phyloP scores from a whole-genome alignment of 2,329 filamentous ascomycete species.

The Seiridium cupressi region DNA sequence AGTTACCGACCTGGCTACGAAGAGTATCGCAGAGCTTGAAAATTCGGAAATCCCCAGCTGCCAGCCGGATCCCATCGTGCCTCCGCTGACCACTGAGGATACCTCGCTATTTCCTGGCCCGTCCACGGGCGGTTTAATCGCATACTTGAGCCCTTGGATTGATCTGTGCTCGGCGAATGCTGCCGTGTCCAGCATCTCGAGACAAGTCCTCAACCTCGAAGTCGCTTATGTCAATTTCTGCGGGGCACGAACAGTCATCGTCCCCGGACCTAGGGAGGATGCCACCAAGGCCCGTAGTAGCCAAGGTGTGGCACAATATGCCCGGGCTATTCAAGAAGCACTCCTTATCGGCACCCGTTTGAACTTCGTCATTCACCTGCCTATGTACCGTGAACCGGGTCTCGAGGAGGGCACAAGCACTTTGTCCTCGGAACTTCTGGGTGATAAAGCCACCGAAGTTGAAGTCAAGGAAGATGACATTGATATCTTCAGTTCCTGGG shows the following conservation, averaged over 20 bases:
- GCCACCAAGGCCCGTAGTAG: conserved; percentile 49
- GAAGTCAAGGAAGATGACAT: conserved; percentile 42
- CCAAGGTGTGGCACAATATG: conserved; percentile 69
- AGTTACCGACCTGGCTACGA: conserved; percentile 60
- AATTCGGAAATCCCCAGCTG: conserved; percentile 43
- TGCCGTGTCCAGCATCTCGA: conserved; percentile 79
- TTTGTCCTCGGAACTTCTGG: conserved; percentile 10
- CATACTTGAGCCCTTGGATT: conserved; percentile 86
- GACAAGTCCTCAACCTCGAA: conserved; percentile 87
- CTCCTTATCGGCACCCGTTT: conserved; percentile 73
- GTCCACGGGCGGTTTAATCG: conserved; percentile 71
- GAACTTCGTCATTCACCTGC: conserved; percentile 76
- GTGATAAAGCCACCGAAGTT: conserved; percentile 23
- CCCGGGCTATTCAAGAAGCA: conserved; percentile 78
- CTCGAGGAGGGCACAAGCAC: conserved; percentile 41
- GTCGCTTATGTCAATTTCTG: conserved; percentile 95
- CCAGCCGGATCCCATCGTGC: conserved; percentile 56
- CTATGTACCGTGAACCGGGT: conserved; percentile 75
- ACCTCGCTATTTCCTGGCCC: conserved; percentile 69
- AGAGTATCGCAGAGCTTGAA: conserved; percentile 49
- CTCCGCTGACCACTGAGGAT: conserved; percentile 75
- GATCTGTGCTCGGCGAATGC: conserved; percentile 83
- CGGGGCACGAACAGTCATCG: conserved; percentile 77
- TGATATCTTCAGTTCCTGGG: conserved; percentile 81
- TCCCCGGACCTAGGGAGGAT: conserved; percentile 73